These are phyloP conservation scores for Chenopodium formosanum DNA, from an alignment of 148 eudicot species.

Conservation along the genomic window DNA sequence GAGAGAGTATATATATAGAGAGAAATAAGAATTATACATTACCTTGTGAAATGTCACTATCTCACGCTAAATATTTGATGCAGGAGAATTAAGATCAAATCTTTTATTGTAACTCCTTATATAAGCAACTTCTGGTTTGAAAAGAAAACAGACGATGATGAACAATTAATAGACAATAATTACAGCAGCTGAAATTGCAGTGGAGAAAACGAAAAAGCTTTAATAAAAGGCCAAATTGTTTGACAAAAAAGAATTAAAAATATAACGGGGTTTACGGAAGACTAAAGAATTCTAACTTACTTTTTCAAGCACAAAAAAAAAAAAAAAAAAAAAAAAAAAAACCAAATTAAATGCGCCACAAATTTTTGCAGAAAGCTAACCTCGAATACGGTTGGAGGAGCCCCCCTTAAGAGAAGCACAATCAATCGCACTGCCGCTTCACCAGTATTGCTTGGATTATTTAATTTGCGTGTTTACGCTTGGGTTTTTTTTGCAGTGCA, in stretches of 20 bases:
- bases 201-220: background rate
- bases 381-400: constrained; percentile 29
- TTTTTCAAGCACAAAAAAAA: constrained; percentile 10
- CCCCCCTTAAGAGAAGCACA: constrained; percentile 13
- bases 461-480: background rate
- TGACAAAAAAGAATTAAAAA: background rate
- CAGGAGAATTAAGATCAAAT: background rate
- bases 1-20: background rate
- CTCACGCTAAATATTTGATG: too few species aligned
- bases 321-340: background rate
- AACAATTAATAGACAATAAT: constrained; percentile 5
- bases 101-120: background rate
- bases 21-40: background rate
- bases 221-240: background rate
- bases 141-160: background rate
- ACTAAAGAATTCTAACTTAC: constrained; percentile 3
- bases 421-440: constrained; percentile 3
- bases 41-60: background rate
- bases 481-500: background rate
- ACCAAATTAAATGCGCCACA: constrained; percentile 23
- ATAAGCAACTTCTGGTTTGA: too few species aligned
- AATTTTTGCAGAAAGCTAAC: constrained; percentile 22
- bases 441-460: background rate
- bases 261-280: background rate
- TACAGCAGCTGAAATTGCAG: constrained; percentile 11